These are phyloP conservation scores for Tricholoma flavovirens DNA, from an alignment of 768 basidiomycete species.

Conservation along the genomic window DNA sequence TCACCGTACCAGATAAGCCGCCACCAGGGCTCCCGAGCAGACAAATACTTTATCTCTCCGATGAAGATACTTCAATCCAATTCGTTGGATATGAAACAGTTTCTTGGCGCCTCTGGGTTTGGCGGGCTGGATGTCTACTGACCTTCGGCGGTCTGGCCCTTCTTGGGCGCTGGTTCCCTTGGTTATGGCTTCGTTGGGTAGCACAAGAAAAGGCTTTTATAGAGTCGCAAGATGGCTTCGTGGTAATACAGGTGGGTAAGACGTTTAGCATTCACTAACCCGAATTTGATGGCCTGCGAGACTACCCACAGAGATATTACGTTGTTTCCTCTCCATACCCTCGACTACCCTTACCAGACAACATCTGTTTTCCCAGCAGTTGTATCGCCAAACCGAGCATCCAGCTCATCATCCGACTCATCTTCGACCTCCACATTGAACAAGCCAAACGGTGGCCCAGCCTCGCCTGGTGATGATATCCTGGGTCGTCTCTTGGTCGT, in stretches of 20 bases:
- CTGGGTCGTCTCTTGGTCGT: slow-evolving; percentile 58
- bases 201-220: slow-evolving; percentile 80
- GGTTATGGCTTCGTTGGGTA: slow-evolving; percentile 85
- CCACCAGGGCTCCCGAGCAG: slow-evolving; percentile 79
- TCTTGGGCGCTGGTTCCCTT: slow-evolving; percentile 91
- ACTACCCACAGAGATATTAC: slow-evolving; percentile 80
- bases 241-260: slow-evolving; percentile 81
- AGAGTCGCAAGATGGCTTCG: slow-evolving; percentile 60
- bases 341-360: slow-evolving; percentile 72
- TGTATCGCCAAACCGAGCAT: slow-evolving; percentile 24
- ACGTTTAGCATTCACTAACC: not conserved
- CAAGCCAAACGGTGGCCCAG: slow-evolving; percentile 27
- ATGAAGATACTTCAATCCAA: slow-evolving; percentile 86
- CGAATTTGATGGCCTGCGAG: slow-evolving; percentile 38
- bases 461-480: slow-evolving; percentile 24
- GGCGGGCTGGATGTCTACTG: slow-evolving; percentile 64
- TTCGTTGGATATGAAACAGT: slow-evolving; percentile 81
- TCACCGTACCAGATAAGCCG: slow-evolving; percentile 60
- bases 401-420: slow-evolving; percentile 11
- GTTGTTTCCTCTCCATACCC: slow-evolving; percentile 60
- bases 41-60: slow-evolving; percentile 79
- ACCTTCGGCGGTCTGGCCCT: slow-evolving; percentile 71
- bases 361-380: slow-evolving; percentile 69
- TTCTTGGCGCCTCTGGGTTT: slow-evolving; percentile 55
- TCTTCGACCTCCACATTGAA: slow-evolving; percentile 15